These are phyloP conservation scores for Terfezia boudieri DNA, from an alignment of 495 filamentous ascomycete genomes.

Conservation along the genomic window DNA sequence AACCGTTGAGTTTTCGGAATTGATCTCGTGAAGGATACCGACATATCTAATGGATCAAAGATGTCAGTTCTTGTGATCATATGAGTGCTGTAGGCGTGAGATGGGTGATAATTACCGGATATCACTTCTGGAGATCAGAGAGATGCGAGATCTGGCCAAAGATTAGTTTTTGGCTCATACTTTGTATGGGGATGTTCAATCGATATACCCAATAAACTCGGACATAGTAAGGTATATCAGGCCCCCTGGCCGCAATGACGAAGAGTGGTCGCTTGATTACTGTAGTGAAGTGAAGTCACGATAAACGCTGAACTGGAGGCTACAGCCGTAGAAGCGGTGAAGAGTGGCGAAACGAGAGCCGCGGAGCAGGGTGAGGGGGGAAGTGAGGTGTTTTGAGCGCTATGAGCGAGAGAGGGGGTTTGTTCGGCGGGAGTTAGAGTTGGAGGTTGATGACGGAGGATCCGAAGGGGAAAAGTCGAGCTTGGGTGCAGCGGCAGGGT, in stretches of 20 bases:
- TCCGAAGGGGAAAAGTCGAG: not conserved
- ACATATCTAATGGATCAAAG: conserved; percentile 45
- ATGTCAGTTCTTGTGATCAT: conserved; percentile 12
- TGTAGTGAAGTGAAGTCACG: not conserved
- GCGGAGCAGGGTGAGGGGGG: conserved; percentile 1
- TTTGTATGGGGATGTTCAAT: not conserved
- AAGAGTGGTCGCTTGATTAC: not conserved
- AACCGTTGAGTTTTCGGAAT: conserved; percentile 85
- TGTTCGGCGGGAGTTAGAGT: conserved; percentile 1
- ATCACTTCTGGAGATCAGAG: conserved; percentile 87
- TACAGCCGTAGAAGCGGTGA: not conserved
- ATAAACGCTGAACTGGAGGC: too few species aligned
- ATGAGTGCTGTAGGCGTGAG: not conserved
- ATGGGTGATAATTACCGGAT: conserved; percentile 45
- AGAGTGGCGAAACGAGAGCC: conserved; percentile 2
- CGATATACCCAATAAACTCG: conserved; percentile 36
- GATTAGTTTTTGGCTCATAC: not conserved
- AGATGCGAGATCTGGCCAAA: conserved; percentile 42
- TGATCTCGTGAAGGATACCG: conserved; percentile 90
- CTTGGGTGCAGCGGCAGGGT: not conserved
- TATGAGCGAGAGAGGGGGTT: conserved; percentile 1
- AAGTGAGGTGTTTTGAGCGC: not conserved
- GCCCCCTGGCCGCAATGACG: conserved; percentile 7
- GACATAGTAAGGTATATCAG: conserved; percentile 26
- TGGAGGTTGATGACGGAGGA: conserved; percentile 3